Conservation (phyloP, 306 rosid species). For the Trifolium repens region DNA sequence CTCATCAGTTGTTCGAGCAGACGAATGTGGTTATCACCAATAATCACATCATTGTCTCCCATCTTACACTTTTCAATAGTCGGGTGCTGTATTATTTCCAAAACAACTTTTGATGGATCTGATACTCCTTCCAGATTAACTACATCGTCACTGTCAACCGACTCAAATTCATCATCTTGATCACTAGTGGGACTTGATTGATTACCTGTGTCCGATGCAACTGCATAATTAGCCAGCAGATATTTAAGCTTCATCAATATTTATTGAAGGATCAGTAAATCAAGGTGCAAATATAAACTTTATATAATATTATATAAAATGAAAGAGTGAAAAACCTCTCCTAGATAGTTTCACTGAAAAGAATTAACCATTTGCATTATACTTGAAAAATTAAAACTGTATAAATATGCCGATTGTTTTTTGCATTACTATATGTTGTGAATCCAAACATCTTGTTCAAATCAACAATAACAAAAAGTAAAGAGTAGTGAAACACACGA, state of each 20-base stretch:
- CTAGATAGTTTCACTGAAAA: no score
- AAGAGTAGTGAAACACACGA: no score
- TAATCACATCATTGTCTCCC: neutral
- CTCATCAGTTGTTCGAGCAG: slow-evolving; percentile 13
- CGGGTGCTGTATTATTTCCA: slow-evolving; percentile 1
- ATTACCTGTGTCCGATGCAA: neutral
- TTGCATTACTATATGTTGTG: neutral
- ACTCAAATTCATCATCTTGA: neutral
- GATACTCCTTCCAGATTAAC: neutral
- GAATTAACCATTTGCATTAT: neutral
- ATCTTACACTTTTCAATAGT: neutral
- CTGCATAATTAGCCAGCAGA: neutral
- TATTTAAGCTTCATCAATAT: neutral
- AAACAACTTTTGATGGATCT: slow-evolving; percentile 3
- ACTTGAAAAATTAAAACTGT: neutral
- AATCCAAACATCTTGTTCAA: no score
- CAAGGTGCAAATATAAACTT: neutral
- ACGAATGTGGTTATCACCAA: slow-evolving; percentile 30
- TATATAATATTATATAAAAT: neutral
- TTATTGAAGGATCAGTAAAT: neutral
- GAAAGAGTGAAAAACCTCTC: neutral
- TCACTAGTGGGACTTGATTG: neutral
- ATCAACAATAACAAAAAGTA: no score
- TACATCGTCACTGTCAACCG: neutral
- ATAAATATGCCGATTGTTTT: neutral